phyloP scores from a whole-genome alignment of 176 grass and related monocot genomes.

The Lolium perenne region DNA sequence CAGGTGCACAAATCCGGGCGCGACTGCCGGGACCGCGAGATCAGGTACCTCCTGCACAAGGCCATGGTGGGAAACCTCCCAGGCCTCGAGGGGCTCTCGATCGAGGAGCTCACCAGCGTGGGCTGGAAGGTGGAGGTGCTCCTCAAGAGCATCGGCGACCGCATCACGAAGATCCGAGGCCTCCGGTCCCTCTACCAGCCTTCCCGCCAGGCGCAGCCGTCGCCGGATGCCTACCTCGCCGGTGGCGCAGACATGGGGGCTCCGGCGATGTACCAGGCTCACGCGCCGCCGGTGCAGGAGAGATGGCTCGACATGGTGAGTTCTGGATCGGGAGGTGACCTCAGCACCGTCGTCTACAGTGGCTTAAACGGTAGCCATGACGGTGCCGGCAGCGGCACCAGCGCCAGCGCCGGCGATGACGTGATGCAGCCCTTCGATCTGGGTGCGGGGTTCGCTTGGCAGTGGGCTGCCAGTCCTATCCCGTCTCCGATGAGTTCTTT shows the following conservation, averaged over 20 bases:
- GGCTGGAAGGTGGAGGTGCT: not conserved
- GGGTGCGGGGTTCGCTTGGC: not conserved
- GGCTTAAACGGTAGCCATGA: not conserved
- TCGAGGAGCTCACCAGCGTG: slow-evolving; percentile 16
- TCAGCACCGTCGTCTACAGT: not conserved
- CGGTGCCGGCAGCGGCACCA: not conserved
- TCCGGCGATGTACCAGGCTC: not conserved
- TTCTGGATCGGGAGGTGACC: not conserved
- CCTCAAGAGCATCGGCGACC: not conserved
- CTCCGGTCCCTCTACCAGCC: not conserved
- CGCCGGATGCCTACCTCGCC: too few species aligned
- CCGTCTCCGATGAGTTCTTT: not conserved
- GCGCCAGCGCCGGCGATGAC: not conserved
- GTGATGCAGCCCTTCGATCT: not conserved
- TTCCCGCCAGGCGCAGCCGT: not conserved
- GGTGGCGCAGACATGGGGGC: not conserved
- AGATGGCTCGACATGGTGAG: not conserved
- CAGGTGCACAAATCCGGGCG: slow-evolving; percentile 19
- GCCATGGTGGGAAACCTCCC: not conserved
- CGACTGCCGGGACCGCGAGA: slow-evolving; percentile 7
- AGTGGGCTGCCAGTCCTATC: not conserved
- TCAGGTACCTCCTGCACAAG: slow-evolving; percentile 20
- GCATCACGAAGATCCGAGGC: not conserved
- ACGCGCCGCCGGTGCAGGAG: not conserved
- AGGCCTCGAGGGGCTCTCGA: not conserved